These are phyloP conservation scores for Fusarium newnesense DNA, from an alignment of 2,329 filamentous ascomycete genomes.

Conservation along the genomic window DNA sequence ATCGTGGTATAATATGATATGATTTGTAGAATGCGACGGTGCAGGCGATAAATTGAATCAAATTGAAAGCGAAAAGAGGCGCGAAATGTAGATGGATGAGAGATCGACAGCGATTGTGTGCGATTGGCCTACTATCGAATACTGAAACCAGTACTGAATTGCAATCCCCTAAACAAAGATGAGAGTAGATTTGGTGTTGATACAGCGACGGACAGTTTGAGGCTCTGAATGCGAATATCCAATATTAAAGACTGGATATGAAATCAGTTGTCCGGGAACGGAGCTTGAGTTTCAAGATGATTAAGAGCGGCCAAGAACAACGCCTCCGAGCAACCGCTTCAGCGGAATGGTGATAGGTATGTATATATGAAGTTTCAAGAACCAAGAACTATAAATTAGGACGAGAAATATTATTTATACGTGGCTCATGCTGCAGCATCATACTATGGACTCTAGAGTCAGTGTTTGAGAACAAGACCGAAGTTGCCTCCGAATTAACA, in stretches of 20 bases:
- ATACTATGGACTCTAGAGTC: neutral
- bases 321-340: neutral
- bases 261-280: constrained; percentile 17
- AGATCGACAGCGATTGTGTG: neutral
- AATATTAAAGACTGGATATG: constrained; percentile 4
- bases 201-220: neutral
- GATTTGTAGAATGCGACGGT: neutral
- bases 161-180: neutral
- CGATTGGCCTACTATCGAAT: neutral
- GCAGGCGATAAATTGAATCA: neutral
- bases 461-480: constrained; percentile 20
- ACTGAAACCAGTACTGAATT: neutral
- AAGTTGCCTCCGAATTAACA: constrained; percentile 29
- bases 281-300: constrained; percentile 15
- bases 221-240: neutral
- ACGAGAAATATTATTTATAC: constrained; percentile 6
- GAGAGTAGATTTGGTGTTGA: neutral
- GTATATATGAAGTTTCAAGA: neutral
- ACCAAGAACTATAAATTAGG: neutral
- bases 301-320: constrained; percentile 10
- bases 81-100: neutral
- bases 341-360: neutral
- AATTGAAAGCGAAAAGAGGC: neutral
- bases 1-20: neutral
- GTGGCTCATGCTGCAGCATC: neutral